Percentiles rank a stretch among this genome's conserved stretches.
Evolutionary conservation across 805 yeast species (phyloP).

Genomic region (Candida peoriensis): DNA sequence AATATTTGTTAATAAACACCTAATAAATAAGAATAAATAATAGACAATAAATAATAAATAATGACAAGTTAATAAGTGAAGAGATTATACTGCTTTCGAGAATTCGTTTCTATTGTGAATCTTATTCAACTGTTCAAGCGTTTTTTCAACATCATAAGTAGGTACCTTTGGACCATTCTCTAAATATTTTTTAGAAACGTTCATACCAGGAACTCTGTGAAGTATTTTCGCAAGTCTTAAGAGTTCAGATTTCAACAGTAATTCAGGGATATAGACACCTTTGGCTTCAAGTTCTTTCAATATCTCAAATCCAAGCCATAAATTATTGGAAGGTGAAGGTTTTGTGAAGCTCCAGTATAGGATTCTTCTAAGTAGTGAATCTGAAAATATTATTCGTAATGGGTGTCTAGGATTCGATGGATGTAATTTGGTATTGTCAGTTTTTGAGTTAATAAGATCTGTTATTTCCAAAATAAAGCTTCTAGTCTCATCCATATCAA

Average conservation of each 20-base stretch:
- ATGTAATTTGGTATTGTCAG: slow-evolving; percentile 1
- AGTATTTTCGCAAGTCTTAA: slow-evolving; percentile 11
- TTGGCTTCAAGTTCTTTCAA: slow-evolving; percentile 13
- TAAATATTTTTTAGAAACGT: neutral
- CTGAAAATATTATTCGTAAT: slow-evolving; percentile 16
- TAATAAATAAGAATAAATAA: too few species aligned
- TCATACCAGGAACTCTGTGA: slow-evolving; percentile 8
- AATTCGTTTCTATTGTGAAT: slow-evolving; percentile 6
- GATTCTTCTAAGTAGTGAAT: slow-evolving; percentile 10
- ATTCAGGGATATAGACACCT: slow-evolving; percentile 16
- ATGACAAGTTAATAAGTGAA: too few species aligned
- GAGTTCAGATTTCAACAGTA: slow-evolving; percentile 11
- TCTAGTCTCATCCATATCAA: slow-evolving; percentile 11
- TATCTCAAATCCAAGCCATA: slow-evolving; percentile 21
- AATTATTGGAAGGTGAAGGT: slow-evolving; percentile 11
- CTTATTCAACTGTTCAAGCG: slow-evolving; percentile 10
- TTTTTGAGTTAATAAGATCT: slow-evolving; percentile 2
- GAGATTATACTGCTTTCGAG: too few species aligned
- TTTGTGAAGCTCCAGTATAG: slow-evolving; percentile 18
- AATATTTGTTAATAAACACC: too few species aligned
- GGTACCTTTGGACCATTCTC: slow-evolving; percentile 3
- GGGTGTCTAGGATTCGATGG: slow-evolving; percentile 14
- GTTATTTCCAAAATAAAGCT: slow-evolving; percentile 9
- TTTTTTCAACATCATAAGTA: slow-evolving; percentile 11
- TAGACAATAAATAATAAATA: too few species aligned